These are phyloP conservation scores for Bisporella sp. DNA, from an alignment of 2,329 filamentous ascomycete genomes.

Conservation along the genomic window DNA sequence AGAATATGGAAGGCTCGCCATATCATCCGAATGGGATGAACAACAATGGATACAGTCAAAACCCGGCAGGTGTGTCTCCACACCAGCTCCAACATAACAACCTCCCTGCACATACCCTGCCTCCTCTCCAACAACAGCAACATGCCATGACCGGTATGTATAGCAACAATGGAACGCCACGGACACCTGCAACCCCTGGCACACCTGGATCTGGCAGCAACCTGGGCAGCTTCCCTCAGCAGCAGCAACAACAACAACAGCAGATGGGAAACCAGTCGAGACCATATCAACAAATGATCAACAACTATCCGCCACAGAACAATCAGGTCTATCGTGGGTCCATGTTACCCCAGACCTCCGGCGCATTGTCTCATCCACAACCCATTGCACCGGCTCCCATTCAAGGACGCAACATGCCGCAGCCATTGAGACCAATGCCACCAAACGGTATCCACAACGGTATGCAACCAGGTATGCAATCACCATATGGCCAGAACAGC, in stretches of 20 bases:
- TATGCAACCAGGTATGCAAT: constrained; percentile 45
- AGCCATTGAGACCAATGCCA: constrained; percentile 61
- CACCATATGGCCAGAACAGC: constrained; percentile 53
- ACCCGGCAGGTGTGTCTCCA: constrained; percentile 24
- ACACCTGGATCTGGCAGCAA: constrained; percentile 48
- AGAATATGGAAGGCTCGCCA: constrained; percentile 21
- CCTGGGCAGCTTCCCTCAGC: constrained; percentile 49
- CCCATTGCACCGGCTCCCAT: constrained; percentile 67
- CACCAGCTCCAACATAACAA: constrained; percentile 31
- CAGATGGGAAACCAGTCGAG: constrained; percentile 19
- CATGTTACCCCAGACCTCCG: constrained; percentile 62
- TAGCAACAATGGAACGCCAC: constrained; percentile 45
- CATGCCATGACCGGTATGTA: constrained; percentile 44
- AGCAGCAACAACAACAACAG: constrained; percentile 33
- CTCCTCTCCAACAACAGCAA: constrained; percentile 46
- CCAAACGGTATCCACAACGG: constrained; percentile 49
- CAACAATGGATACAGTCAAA: constrained; percentile 13
- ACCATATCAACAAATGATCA: constrained; percentile 13
- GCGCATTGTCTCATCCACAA: constrained; percentile 64
- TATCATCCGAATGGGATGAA: constrained; percentile 24
- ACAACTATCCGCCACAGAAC: neutral
- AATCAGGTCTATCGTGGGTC: constrained; percentile 40
- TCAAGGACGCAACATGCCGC: constrained; percentile 42
- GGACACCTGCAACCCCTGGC: constrained; percentile 56
- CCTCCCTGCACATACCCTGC: constrained; percentile 46